Conservation (phyloP, 1,284 basidiomycete species). For the Psilocybe mexicana region DNA sequence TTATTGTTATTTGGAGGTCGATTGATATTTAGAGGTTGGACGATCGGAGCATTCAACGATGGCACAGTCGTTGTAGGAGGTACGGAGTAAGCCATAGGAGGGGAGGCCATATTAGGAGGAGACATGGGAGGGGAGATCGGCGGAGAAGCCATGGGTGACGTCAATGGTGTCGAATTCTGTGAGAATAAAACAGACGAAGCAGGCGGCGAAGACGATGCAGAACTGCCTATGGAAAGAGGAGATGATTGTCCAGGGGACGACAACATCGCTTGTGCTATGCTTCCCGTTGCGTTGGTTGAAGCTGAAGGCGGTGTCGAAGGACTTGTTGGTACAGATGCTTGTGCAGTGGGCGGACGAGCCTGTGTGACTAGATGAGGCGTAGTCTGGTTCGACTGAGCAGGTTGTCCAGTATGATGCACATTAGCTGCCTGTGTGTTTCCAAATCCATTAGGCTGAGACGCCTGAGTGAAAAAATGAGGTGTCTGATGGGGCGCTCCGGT, state of each 20-base stretch:
- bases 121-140: background rate
- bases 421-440: background rate
- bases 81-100: background rate
- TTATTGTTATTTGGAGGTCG: background rate
- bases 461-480: background rate
- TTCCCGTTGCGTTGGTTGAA: background rate
- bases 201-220: constrained; percentile 15
- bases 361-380: constrained; percentile 14
- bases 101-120: no score
- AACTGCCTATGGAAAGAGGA: constrained; percentile 6
- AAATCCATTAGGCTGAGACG: background rate
- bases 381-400: background rate
- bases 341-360: background rate
- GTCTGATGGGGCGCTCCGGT: background rate
- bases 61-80: constrained; percentile 8
- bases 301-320: background rate
- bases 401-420: background rate
- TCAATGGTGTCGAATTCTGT: constrained; percentile 2
- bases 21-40: background rate
- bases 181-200: constrained; percentile 19
- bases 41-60: background rate
- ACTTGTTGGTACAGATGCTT: background rate
- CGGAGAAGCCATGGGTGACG: constrained; percentile 10
- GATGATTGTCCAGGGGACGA: constrained; percentile 3
- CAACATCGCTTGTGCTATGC: background rate